Percentiles rank a stretch among this genome's conserved stretches.
phyloP scores from a whole-genome alignment of 371 early-diverging fungal genomes.

The Mucor mucedo region DNA sequence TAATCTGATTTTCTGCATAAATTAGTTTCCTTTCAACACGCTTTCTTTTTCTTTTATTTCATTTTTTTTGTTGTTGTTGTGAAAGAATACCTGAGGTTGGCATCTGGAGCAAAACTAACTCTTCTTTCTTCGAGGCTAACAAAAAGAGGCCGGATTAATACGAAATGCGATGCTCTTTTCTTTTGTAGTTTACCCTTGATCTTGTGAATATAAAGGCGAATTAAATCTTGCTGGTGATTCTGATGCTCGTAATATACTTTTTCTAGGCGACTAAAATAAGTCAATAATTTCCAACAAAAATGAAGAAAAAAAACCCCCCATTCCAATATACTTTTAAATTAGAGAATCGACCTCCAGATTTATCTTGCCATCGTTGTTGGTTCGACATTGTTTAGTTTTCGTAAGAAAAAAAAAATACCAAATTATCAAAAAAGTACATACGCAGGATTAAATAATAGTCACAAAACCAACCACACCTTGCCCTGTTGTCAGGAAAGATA shows the following conservation, averaged over 20 bases:
- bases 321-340: neutral
- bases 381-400: too few relatives aligned
- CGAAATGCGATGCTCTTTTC: neutral
- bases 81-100: conserved; percentile 8
- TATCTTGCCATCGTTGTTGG: neutral
- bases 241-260: conserved; percentile 13
- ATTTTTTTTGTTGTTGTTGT: neutral
- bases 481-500: too few relatives aligned
- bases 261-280: conserved; percentile 12
- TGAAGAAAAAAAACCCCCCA: neutral
- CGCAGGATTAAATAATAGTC: too few relatives aligned
- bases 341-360: neutral
- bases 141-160: neutral
- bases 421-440: too few relatives aligned
- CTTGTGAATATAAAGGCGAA: conserved; percentile 17
- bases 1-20: conserved; percentile 3
- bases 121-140: conserved; percentile 8
- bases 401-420: too few relatives aligned
- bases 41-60: neutral
- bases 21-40: neutral
- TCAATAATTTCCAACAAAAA: neutral
- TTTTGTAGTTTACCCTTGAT: conserved; percentile 15
- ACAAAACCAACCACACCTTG: too few relatives aligned
- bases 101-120: conserved; percentile 22
- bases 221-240: conserved; percentile 15